phyloP scores from a whole-genome alignment of 805 yeast species.

The Nakazawaea sp. region DNA sequence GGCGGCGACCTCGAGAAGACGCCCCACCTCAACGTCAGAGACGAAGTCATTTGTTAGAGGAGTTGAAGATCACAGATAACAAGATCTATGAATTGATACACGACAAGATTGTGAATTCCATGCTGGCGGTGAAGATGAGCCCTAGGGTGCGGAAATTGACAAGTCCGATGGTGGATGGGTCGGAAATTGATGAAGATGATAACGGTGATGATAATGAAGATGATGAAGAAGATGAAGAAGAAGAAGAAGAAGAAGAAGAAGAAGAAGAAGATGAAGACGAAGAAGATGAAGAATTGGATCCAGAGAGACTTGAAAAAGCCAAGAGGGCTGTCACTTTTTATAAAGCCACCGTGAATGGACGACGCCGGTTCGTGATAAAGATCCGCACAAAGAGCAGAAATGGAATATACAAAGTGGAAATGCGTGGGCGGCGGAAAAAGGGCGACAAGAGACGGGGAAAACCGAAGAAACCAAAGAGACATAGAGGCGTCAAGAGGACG shows the following conservation, averaged over 20 bases:
- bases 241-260: background rate
- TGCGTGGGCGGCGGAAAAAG: background rate
- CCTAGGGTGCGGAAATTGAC: too few species aligned
- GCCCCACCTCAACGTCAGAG: too few species aligned
- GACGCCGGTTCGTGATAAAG: constrained; percentile 13
- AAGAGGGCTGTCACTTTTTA: background rate
- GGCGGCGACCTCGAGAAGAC: too few species aligned
- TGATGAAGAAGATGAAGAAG: background rate
- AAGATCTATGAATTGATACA: constrained; percentile 28
- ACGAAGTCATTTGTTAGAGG: constrained; percentile 18
- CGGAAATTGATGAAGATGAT: constrained; percentile 14
- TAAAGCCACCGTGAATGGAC: background rate
- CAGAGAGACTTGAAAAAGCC: background rate
- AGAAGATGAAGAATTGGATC: background rate
- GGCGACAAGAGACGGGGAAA: background rate
- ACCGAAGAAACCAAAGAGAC: constrained; percentile 18
- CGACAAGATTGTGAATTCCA: constrained; percentile 18
- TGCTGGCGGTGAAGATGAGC: too few species aligned
- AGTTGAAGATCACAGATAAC: constrained; percentile 30
- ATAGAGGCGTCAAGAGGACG: background rate
- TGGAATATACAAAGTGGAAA: constrained; percentile 16
- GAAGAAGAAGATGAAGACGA: background rate
- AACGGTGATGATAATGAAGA: background rate
- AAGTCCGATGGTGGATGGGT: too few species aligned
- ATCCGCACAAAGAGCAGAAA: constrained; percentile 12